phyloP scores from a whole-genome alignment of 2,329 filamentous ascomycete genomes.

The Xylariales sp. region DNA sequence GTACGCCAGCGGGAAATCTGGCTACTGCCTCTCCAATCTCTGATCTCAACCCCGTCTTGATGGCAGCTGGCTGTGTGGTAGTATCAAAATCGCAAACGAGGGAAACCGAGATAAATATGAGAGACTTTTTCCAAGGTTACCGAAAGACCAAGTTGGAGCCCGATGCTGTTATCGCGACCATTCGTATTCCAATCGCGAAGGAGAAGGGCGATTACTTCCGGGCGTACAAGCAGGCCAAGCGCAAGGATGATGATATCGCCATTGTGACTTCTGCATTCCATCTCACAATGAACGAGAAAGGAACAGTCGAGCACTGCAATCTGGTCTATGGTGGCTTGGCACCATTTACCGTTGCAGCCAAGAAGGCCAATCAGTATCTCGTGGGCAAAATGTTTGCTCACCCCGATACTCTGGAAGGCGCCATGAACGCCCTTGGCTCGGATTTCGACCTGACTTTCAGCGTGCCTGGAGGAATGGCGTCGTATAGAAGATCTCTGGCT shows the following conservation, averaged over 20 bases:
- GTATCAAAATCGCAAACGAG: constrained; percentile 72
- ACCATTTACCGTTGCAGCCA: constrained; percentile 82
- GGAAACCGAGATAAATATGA: constrained; percentile 85
- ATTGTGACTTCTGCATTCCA: constrained; percentile 89
- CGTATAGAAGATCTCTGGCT: constrained; percentile 86
- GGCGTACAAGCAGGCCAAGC: constrained; percentile 93
- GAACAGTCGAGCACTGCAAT: constrained; percentile 69
- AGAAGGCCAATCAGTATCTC: constrained; percentile 69
- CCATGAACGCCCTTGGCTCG: constrained; percentile 81
- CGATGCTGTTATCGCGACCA: constrained; percentile 79
- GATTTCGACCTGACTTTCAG: constrained; percentile 89
- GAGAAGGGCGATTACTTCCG: constrained; percentile 78
- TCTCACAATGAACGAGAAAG: constrained; percentile 63
- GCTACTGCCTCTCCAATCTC: constrained; percentile 95
- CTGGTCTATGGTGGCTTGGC: constrained; percentile 96
- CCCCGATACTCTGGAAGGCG: constrained; percentile 77
- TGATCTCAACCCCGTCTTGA: constrained; percentile 90
- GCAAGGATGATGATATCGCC: constrained; percentile 97
- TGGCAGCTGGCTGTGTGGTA: constrained; percentile 78
- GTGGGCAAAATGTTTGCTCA: constrained; percentile 76
- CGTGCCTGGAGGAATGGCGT: constrained; percentile 96
- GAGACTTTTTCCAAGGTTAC: constrained; percentile 89
- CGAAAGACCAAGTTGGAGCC: constrained; percentile 74
- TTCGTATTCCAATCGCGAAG: constrained; percentile 76
- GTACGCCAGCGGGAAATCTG: constrained; percentile 89